phyloP scores from a whole-genome alignment of 73 alveolate species.

The Paramecium primaurelia region DNA sequence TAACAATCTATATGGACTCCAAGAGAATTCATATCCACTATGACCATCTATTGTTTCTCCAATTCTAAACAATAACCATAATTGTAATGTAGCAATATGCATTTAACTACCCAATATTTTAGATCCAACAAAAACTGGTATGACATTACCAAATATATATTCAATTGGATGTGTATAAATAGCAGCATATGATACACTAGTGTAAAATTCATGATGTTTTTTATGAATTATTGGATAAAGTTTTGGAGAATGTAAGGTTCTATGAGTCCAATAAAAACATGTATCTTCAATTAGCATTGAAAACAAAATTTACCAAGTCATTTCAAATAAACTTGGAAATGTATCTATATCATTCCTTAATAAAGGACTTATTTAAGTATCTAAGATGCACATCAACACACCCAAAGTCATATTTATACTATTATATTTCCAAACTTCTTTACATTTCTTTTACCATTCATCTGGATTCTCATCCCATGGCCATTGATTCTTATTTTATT shows the following conservation, averaged over 20 bases:
- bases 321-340: constrained; percentile 61
- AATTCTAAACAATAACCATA: constrained; percentile 53
- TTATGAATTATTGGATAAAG: constrained; percentile 67
- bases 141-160: constrained; percentile 61
- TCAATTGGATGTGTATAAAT: constrained; percentile 81
- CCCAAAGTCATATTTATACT: constrained; percentile 52
- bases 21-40: constrained; percentile 71
- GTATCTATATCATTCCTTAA: constrained; percentile 22
- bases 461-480: constrained; percentile 80
- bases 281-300: constrained; percentile 69
- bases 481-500: constrained; percentile 66
- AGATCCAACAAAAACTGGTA: constrained; percentile 67
- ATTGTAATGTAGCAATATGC: constrained; percentile 50
- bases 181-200: constrained; percentile 69
- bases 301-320: constrained; percentile 60
- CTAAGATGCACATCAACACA: neutral
- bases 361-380: neutral
- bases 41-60: constrained; percentile 72
- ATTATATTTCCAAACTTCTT: constrained; percentile 43
- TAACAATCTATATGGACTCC: constrained; percentile 83
- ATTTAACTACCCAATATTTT: constrained; percentile 52
- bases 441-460: constrained; percentile 55
- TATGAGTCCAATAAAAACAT: constrained; percentile 68
- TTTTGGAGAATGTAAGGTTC: constrained; percentile 68
- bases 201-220: constrained; percentile 72